Evolutionary conservation across 2,329 filamentous ascomycete species (phyloP), one percentile per base, ranked within the genome.

Genomic region (Aphanocladium album): DNA sequence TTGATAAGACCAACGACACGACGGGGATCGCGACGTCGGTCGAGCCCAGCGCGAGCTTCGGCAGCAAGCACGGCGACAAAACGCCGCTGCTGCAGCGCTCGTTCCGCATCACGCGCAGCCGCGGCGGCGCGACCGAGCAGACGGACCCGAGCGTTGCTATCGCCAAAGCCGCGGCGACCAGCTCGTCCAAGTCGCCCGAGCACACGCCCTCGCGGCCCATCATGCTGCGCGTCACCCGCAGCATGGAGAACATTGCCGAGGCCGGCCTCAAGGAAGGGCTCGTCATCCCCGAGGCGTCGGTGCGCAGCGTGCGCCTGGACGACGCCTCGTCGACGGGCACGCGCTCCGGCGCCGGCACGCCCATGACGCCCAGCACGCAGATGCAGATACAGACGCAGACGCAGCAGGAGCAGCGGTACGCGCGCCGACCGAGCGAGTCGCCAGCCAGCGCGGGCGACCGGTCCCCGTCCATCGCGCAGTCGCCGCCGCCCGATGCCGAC

Each of bases 241-340:
- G 68, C 58, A 70, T 62, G 60, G 60, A 57, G 33, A 35, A 46
- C 23, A 59, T 58, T 41, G 43, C 45, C 1, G 41, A 62, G 14
- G 60, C 54, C 1, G 60, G 51, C 37, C 19, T 54, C 30, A 49
- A 55, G 21, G 60, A 58, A 5, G 55, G 56, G 17, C 39, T 59
- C 6, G 4, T 73, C 71, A 58, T 71, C 66, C 11, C 75, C 59
- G 23, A 76, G 68, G 47, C 75, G 7, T 51, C 51, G 19, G 37
- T 57, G 39, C 52, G 53, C 30, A 62, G 56, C 43, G 49, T 39
- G 25, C 49, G 55, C 30, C 27, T 35, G n/a, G 59, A 61, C 25
- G 53, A 51, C 27, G 47, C 57, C 5, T 60, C 57, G 2, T 47
- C 49, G 3, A 11, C 16, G n/a, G 45, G 41, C 5, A 46, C 53